phyloP scores from a whole-genome alignment of 1,139 yeast species.

The Geotrichum candidum region DNA sequence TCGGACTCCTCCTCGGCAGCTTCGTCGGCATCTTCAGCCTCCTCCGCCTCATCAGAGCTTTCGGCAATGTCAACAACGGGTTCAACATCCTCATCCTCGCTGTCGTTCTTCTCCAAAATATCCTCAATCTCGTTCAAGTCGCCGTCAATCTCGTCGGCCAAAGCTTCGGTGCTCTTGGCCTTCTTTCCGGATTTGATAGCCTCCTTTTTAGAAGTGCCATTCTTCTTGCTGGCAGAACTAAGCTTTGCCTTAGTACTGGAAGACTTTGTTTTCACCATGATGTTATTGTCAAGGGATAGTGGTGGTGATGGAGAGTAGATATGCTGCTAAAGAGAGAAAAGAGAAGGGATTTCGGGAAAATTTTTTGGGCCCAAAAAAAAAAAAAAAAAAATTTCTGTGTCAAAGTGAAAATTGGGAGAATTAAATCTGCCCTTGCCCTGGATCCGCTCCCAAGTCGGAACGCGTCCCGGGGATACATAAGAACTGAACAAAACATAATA shows the following conservation, averaged over 20 bases:
- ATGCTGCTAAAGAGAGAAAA: neutral
- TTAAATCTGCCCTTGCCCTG: conserved; percentile 10
- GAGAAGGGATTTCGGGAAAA: neutral
- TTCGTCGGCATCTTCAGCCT: conserved; percentile 23
- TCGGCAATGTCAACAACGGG: conserved; percentile 24
- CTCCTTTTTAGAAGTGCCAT: conserved; percentile 16
- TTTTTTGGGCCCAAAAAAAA: neutral
- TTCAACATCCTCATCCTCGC: conserved; percentile 24
- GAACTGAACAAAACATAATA: no score
- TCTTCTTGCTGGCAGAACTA: conserved; percentile 12
- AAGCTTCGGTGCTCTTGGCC: conserved; percentile 23
- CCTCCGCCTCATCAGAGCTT: conserved; percentile 23
- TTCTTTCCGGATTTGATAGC: conserved; percentile 20
- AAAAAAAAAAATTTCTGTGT: conserved; percentile 4
- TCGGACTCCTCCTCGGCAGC: conserved; percentile 22
- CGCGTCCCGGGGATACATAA: neutral
- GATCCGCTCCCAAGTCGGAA: neutral
- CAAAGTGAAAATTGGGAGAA: conserved; percentile 4
- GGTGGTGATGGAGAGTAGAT: neutral
- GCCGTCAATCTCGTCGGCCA: conserved; percentile 27
- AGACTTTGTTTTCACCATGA: neutral
- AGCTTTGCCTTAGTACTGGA: neutral
- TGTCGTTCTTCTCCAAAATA: conserved; percentile 20
- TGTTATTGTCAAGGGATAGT: neutral
- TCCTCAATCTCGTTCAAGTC: conserved; percentile 23